phyloP scores from a whole-genome alignment of 805 yeast species.

The Starmerella tilneyi region DNA sequence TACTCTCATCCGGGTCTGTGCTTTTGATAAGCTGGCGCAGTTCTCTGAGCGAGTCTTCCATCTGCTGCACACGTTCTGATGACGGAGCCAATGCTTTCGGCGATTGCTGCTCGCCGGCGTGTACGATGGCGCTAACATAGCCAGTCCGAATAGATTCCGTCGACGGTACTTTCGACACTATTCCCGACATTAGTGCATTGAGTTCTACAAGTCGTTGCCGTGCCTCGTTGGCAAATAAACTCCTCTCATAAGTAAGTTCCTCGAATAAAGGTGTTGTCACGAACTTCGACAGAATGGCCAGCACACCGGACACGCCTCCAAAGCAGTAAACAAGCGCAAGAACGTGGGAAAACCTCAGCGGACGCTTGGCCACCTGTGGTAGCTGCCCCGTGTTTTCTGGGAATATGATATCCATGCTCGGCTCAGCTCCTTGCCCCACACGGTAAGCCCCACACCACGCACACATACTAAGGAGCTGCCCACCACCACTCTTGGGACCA shows the following conservation, averaged over 20 bases:
- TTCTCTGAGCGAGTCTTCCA: slow-evolving; percentile 1
- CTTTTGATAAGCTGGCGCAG: slow-evolving; percentile 1
- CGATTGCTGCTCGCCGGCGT: slow-evolving; percentile 4
- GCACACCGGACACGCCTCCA: slow-evolving; percentile 29
- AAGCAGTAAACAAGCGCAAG: slow-evolving; percentile 28
- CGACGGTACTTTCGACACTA: slow-evolving; percentile 24
- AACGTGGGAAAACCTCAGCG: slow-evolving; percentile 24
- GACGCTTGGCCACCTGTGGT: slow-evolving; percentile 14
- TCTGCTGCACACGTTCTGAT: background rate
- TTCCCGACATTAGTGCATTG: slow-evolving; percentile 22
- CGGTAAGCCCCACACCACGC: background rate
- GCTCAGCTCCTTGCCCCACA: background rate
- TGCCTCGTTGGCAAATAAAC: slow-evolving; percentile 27
- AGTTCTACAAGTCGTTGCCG: slow-evolving; percentile 24
- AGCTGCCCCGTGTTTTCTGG: slow-evolving; percentile 26
- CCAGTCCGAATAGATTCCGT: slow-evolving; percentile 12
- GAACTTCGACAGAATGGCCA: slow-evolving; percentile 28
- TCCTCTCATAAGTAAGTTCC: slow-evolving; percentile 30
- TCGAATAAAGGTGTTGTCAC: slow-evolving; percentile 30
- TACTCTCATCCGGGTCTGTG: slow-evolving; percentile 9
- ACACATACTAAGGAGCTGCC: too few species aligned
- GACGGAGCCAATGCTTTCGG: background rate
- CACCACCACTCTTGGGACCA: too few species aligned
- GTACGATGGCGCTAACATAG: slow-evolving; percentile 22
- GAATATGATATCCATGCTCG: slow-evolving; percentile 21